Evolutionary conservation across 192 early-diverging fungal genomes (phyloP), one percentile per base, ranked within the genome.

Genomic region (Dissophora globulifera): DNA sequence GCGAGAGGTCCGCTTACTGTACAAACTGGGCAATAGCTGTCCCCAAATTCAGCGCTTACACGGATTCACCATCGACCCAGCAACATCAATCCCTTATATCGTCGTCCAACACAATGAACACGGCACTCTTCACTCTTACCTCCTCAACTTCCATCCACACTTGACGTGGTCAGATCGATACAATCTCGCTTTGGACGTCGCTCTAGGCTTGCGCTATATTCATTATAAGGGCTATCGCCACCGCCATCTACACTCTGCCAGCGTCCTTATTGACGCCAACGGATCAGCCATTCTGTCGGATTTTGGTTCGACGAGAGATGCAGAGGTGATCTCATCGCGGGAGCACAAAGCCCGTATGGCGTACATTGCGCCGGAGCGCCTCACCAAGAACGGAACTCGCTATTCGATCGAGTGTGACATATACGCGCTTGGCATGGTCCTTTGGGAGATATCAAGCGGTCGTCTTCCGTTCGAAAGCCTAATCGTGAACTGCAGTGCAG

Each of bases 131-230:
- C 67, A 78, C 48, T 64, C 64, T 1, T 67, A 78, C 22, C 67
- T 78, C n/a, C n/a, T 56, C 16, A 67, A 69, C 48, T 78, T 67
- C 17, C 61, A 69, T 27, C 20, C 58, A 12, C 64, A 78, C 30
- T 58, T 78, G 42, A 78, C 75, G n/a, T 78, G 75, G 75, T 45
- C 64, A 17, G 75, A 78, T 29, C 58, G 67, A 27, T 78, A 78
- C 52, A 78, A 78, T 27, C 67, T 78, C n/a, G 75, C 65, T 0
- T 27, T 68, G 59, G 75, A 78, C 32, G 64, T 78, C 47, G 75
- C 75, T 17, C 41, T 69, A 5, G 75, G 75, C 9, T 35, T 78
- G 46, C 58, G 60, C 16, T 78, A 78, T 32, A 48, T 78, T 17
- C 75, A 78, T 33, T 54, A 59, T 57, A 75, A 75, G 49, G 71